Conservation (phyloP, 306 rosid genomes). For the Vigna trinervia region DNA sequence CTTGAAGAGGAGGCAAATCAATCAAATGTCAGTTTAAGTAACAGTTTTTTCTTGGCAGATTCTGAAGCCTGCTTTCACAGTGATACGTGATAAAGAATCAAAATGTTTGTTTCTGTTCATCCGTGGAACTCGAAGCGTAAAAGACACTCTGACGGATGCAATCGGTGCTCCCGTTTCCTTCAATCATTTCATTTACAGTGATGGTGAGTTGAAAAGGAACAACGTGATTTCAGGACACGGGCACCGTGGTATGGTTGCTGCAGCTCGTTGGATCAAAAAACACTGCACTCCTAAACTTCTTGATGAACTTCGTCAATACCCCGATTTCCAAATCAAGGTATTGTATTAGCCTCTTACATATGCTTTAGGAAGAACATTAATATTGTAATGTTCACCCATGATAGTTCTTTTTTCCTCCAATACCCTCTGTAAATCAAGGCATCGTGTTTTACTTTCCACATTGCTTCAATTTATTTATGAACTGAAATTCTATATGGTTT, state of each 20-base stretch:
- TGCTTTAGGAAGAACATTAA: neutral
- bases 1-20: too few relatives aligned
- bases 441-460: too few relatives aligned
- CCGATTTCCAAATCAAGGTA: constrained; percentile 81
- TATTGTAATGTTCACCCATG: neutral
- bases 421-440: too few relatives aligned
- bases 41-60: constrained; percentile 51
- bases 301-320: constrained; percentile 70
- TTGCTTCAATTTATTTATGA: too few relatives aligned
- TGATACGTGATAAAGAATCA: constrained; percentile 67
- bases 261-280: constrained; percentile 30
- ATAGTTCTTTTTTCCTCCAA: too few relatives aligned
- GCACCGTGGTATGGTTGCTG: constrained; percentile 98
- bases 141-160: constrained; percentile 94
- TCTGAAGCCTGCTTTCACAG: constrained; percentile 91
- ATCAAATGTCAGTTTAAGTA: neutral
- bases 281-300: neutral
- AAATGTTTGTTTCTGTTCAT: constrained; percentile 67
- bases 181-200: constrained; percentile 36
- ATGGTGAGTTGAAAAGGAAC: neutral
- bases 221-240: constrained; percentile 68
- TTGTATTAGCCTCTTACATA: too few relatives aligned
- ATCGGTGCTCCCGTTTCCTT: constrained; percentile 93
- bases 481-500: too few relatives aligned
- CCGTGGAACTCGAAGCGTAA: constrained; percentile 63